Percentiles rank a stretch among this genome's conserved stretches.
Conservation (phyloP, 176 grass and related monocot species). For the Oropetium thomaeum region DNA sequence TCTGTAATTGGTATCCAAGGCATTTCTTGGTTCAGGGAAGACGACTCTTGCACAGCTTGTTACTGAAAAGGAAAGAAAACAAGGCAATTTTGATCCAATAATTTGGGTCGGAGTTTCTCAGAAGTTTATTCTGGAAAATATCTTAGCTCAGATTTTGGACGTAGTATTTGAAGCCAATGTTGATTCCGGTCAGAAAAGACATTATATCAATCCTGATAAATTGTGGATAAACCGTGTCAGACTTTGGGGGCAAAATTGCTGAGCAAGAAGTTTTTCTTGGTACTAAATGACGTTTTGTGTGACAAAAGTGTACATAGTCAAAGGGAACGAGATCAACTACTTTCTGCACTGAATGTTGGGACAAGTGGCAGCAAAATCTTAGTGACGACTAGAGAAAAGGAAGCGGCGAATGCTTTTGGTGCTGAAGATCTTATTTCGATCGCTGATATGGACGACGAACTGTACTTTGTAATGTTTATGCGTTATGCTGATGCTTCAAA, state of each 20-base stretch:
- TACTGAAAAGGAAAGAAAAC: not conserved
- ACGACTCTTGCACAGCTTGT: conserved; percentile 25
- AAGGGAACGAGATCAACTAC: not conserved
- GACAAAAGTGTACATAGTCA: too few relatives aligned
- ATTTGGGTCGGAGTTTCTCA: conserved; percentile 31
- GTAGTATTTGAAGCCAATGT: not conserved
- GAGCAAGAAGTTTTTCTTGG: conserved; percentile 28
- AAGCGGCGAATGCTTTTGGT: not conserved
- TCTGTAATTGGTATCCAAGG: conserved; percentile 38
- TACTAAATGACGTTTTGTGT: conserved; percentile 47
- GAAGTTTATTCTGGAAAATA: not conserved
- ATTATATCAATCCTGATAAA: too few relatives aligned
- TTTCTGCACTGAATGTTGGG: not conserved
- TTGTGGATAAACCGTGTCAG: too few relatives aligned
- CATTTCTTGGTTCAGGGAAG: conserved; percentile 27
- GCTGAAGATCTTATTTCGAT: not conserved
- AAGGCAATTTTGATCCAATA: not conserved
- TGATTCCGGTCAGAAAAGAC: too few relatives aligned
- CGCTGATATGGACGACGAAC: not conserved
- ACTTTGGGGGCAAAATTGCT: not conserved
- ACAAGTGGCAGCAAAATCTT: conserved; percentile 30
- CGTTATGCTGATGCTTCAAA: not conserved
- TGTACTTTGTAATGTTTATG: not conserved
- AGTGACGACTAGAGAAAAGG: conserved; percentile 4
- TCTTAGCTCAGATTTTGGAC: conserved; percentile 10